Evolutionary conservation across 345 rosid species (phyloP).

Genomic region (Populus simonii): DNA sequence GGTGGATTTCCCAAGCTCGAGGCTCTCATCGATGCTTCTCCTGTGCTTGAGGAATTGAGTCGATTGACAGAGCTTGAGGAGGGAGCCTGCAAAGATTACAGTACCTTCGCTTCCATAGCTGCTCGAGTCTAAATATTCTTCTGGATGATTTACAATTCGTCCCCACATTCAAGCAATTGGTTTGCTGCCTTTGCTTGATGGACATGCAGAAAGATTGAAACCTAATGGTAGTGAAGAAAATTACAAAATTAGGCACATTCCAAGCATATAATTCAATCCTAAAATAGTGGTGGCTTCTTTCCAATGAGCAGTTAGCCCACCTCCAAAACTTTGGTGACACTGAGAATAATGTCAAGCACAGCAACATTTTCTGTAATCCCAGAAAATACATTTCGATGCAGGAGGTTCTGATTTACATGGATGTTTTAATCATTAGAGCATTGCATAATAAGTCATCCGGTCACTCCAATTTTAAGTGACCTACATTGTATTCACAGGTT

Average conservation of each 20-base stretch:
- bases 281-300: constrained; percentile 10
- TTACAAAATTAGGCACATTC: constrained; percentile 40
- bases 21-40: constrained; percentile 34
- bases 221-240: constrained; percentile 41
- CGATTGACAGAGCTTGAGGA: constrained; percentile 35
- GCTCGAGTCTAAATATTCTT: constrained; percentile 30
- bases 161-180: constrained; percentile 29
- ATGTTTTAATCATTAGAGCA: no score
- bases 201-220: constrained; percentile 29
- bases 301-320: constrained; percentile 2
- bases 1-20: constrained; percentile 44
- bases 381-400: not conserved
- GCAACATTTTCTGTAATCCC: not conserved
- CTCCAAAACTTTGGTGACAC: constrained; percentile 5
- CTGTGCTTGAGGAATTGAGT: constrained; percentile 26
- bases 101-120: constrained; percentile 30
- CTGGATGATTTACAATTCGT: constrained; percentile 38
- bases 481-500: not conserved
- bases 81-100: constrained; percentile 39
- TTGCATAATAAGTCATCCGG: no score
- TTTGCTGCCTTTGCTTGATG: constrained; percentile 34
- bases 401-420: not conserved
- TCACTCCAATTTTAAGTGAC: not conserved
- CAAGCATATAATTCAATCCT: constrained; percentile 22
- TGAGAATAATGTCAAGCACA: constrained; percentile 1